Evolutionary conservation across 164 flowering plant genomes (phyloP).

Genomic region (Magnolia kwangsiensis): DNA sequence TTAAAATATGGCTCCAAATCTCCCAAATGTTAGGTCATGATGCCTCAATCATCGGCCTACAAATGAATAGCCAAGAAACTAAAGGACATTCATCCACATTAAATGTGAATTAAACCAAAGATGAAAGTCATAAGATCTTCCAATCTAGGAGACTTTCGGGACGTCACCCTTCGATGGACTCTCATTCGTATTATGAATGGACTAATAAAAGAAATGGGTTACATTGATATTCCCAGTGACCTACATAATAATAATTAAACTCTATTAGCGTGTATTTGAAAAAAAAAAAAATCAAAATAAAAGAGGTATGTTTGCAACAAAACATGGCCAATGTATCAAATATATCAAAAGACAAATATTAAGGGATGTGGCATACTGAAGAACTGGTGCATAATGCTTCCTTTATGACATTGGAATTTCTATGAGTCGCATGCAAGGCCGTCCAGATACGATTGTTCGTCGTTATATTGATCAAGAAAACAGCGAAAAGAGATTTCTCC

Average conservation of each 20-base stretch:
- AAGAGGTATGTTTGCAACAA: background rate
- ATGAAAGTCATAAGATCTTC: background rate
- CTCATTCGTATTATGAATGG: too few relatives aligned
- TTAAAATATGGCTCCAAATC: too few relatives aligned
- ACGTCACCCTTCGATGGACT: background rate
- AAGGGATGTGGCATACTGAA: background rate
- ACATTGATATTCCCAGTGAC: too few relatives aligned
- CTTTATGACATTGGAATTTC: background rate
- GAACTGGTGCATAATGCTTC: background rate
- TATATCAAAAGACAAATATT: background rate
- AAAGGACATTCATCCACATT: too few relatives aligned
- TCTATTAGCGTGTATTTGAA: background rate
- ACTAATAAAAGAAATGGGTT: too few relatives aligned
- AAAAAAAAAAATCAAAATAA: background rate
- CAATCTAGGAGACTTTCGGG: background rate
- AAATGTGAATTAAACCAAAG: too few relatives aligned
- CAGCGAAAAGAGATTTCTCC: background rate
- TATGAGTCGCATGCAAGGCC: background rate
- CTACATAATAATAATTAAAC: too few relatives aligned
- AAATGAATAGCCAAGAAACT: too few relatives aligned
- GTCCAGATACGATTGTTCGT: background rate
- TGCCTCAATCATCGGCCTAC: too few relatives aligned
- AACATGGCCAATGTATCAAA: background rate
- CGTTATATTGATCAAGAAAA: background rate
- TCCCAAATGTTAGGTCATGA: too few relatives aligned